These are phyloP conservation scores for Onygenales sp. DNA, from an alignment of 2,329 filamentous ascomycete genomes.

Conservation along the genomic window DNA sequence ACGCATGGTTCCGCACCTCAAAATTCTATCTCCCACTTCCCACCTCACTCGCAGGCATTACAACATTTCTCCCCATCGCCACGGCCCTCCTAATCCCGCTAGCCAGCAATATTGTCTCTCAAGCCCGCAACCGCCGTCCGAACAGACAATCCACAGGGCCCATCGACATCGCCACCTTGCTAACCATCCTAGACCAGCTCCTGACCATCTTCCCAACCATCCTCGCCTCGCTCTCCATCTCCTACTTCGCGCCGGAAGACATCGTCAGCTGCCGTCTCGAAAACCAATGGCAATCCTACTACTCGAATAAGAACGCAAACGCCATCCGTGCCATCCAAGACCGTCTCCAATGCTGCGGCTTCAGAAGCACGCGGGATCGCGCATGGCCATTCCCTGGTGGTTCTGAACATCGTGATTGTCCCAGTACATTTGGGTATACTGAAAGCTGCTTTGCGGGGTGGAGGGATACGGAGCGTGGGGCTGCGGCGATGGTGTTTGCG, in stretches of 20 bases:
- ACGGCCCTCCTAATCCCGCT: not conserved
- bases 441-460: slow-evolving; percentile 6
- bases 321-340: slow-evolving; percentile 10
- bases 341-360: slow-evolving; percentile 8
- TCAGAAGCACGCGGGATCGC: slow-evolving; percentile 7
- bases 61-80: slow-evolving; percentile 3
- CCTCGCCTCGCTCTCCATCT: slow-evolving; percentile 4
- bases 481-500: slow-evolving; percentile 6
- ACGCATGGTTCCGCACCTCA: slow-evolving; percentile 5
- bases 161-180: not conserved
- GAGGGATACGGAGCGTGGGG: not conserved
- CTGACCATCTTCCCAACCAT: slow-evolving; percentile 1
- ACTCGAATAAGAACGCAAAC: slow-evolving; percentile 5
- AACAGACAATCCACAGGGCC: not conserved
- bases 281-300: slow-evolving; percentile 8
- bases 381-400: slow-evolving; percentile 8
- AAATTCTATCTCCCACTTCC: slow-evolving; percentile 6
- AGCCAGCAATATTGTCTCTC: not conserved
- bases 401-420: slow-evolving; percentile 3
- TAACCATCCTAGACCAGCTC: slow-evolving; percentile 3
- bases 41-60: not conserved
- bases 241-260: slow-evolving; percentile 5
- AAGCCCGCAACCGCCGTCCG: not conserved
- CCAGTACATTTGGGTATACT: slow-evolving; percentile 4
- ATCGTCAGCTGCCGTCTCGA: slow-evolving; percentile 8